Percentiles rank a stretch among this genome's conserved stretches.
phyloP scores from a whole-genome alignment of 257 asterid genomes.

The Nemophila menziesii region DNA sequence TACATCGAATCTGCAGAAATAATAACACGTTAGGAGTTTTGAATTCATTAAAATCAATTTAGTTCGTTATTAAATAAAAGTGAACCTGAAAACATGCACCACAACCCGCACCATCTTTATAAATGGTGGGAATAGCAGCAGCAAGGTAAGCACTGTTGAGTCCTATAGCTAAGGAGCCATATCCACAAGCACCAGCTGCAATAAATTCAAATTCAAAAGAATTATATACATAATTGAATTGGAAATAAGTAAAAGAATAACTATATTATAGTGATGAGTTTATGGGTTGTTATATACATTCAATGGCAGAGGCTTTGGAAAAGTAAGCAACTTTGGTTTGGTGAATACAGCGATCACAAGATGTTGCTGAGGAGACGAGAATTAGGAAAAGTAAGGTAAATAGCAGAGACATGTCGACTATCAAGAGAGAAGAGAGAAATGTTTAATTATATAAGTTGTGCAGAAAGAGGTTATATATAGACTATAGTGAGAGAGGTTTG shows the following conservation, averaged over 20 bases:
- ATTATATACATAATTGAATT: not conserved
- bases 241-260: not conserved
- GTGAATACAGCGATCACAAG: conserved; percentile 64
- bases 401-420: conserved; percentile 7
- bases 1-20: conserved; percentile 54
- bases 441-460: too few relatives aligned
- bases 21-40: not conserved
- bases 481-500: too few relatives aligned
- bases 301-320: conserved; percentile 35
- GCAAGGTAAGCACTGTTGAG: conserved; percentile 49
- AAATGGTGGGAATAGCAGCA: conserved; percentile 53
- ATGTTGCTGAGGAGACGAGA: conserved; percentile 32
- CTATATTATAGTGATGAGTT: not conserved
- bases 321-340: conserved; percentile 43
- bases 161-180: conserved; percentile 44
- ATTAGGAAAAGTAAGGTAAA: conserved; percentile 17
- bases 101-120: conserved; percentile 66
- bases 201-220: too few relatives aligned
- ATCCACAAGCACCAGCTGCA: conserved; percentile 87
- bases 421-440: not conserved
- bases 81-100: conserved; percentile 81
- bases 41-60: not conserved
- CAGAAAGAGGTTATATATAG: not conserved
- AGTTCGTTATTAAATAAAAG: not conserved
- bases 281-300: conserved; percentile 33